Percentiles rank a stretch among this genome's conserved stretches.
phyloP scores from a whole-genome alignment of 768 basidiomycete species.

The Phaffia australis region DNA sequence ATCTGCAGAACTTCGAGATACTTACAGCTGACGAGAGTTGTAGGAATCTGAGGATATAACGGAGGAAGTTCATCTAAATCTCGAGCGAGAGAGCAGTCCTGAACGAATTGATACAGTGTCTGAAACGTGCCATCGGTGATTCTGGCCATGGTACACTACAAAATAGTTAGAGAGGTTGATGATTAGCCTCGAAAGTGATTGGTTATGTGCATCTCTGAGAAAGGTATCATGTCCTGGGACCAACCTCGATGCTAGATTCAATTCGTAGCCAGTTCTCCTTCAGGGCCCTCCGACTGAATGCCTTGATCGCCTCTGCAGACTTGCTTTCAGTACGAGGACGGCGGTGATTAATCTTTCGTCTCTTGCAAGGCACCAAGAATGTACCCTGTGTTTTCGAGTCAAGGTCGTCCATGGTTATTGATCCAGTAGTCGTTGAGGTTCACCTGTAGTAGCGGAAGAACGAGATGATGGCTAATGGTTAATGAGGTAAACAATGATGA shows the following conservation, averaged over 20 bases:
- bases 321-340: background rate
- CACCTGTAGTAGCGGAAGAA: too few species aligned
- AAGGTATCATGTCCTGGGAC: background rate
- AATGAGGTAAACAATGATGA: too few species aligned
- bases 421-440: too few species aligned
- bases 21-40: too few species aligned
- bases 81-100: background rate
- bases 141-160: background rate
- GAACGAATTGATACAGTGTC: background rate
- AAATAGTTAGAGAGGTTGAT: background rate
- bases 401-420: background rate
- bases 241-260: background rate
- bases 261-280: background rate
- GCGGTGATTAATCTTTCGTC: conserved; percentile 1
- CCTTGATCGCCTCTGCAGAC: background rate
- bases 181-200: background rate
- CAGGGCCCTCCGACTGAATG: background rate
- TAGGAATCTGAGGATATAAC: too few species aligned
- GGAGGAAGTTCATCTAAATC: background rate
- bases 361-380: conserved; percentile 10
- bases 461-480: too few species aligned
- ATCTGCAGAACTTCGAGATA: too few species aligned
- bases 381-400: conserved; percentile 11
- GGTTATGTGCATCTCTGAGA: background rate
- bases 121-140: background rate